These are phyloP conservation scores for Podospora anserina DNA, from an alignment of 495 filamentous ascomycete species.

Conservation along the genomic window DNA sequence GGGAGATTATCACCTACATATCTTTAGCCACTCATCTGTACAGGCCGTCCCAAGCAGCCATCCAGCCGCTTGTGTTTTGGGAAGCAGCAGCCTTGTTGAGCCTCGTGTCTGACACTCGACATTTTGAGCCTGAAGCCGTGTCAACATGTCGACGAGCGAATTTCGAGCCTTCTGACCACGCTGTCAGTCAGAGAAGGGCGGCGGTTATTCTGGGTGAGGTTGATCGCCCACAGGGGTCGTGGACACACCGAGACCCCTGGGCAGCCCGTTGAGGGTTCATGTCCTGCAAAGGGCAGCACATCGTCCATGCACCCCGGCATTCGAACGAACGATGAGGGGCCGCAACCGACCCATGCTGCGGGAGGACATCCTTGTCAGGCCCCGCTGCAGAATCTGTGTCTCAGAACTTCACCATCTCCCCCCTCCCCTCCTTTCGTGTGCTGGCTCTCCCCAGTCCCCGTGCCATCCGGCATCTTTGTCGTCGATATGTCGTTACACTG, in stretches of 20 bases:
- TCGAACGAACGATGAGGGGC: conserved; percentile 17
- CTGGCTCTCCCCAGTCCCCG: background rate
- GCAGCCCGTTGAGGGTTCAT: background rate
- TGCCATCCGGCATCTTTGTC: conserved; percentile 5
- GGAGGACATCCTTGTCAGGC: conserved; percentile 6
- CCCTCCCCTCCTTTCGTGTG: background rate
- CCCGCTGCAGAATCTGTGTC: conserved; percentile 9
- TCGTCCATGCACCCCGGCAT: conserved; percentile 8
- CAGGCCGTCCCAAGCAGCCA: conserved; percentile 1
- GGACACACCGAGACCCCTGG: conserved; percentile 21
- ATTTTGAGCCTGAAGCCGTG: conserved; percentile 24
- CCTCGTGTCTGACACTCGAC: conserved; percentile 5
- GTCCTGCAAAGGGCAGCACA: background rate
- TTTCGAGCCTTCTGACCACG: conserved; percentile 8
- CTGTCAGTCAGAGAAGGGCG: conserved; percentile 29
- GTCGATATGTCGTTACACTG: background rate
- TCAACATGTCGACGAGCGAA: conserved; percentile 12
- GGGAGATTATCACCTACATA: conserved; percentile 34
- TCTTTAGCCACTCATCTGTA: conserved; percentile 13
- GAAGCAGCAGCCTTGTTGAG: conserved; percentile 2
- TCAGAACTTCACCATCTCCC: conserved; percentile 9
- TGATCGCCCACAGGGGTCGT: conserved; percentile 46
- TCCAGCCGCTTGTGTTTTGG: background rate
- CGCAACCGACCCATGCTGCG: conserved; percentile 8
- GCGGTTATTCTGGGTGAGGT: conserved; percentile 46